These are phyloP conservation scores for Mycena sp. DNA, from an alignment of 1,284 basidiomycete species.

Conservation along the genomic window DNA sequence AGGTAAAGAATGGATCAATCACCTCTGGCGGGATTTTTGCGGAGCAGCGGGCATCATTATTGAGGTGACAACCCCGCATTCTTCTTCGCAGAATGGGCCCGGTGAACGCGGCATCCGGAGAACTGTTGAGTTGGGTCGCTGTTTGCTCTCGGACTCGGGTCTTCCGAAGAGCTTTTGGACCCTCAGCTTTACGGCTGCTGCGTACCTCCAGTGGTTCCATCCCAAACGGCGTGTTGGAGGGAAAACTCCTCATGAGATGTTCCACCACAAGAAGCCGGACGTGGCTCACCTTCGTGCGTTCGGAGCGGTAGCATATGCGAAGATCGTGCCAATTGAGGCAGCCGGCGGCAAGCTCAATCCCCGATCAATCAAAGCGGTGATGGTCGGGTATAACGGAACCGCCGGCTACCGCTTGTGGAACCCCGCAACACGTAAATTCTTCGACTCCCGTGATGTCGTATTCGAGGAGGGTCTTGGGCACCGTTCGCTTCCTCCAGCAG, in stretches of 20 bases:
- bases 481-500: slow-evolving; percentile 22
- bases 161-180: slow-evolving; percentile 31
- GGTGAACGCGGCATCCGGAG: slow-evolving; percentile 30
- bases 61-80: slow-evolving; percentile 32
- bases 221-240: slow-evolving; percentile 29
- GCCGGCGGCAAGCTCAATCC: slow-evolving; percentile 35
- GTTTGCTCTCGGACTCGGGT: slow-evolving; percentile 26
- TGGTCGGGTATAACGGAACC: slow-evolving; percentile 36
- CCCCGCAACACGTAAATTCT: not conserved
- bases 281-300: slow-evolving; percentile 39
- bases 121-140: slow-evolving; percentile 28
- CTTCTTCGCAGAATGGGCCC: slow-evolving; percentile 29
- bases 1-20: slow-evolving; percentile 25
- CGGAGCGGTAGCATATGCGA: slow-evolving; percentile 35
- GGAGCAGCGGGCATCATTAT: slow-evolving; percentile 28
- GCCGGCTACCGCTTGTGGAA: slow-evolving; percentile 36
- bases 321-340: slow-evolving; percentile 33
- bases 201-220: slow-evolving; percentile 36
- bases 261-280: slow-evolving; percentile 31
- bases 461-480: slow-evolving; percentile 37
- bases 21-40: slow-evolving; percentile 17
- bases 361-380: slow-evolving; percentile 27
- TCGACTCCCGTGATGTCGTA: slow-evolving; percentile 34
- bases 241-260: slow-evolving; percentile 30
- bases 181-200: slow-evolving; percentile 20